phyloP scores from a whole-genome alignment of 2,329 filamentous ascomycete genomes.

The Coniochaeta sp. region DNA sequence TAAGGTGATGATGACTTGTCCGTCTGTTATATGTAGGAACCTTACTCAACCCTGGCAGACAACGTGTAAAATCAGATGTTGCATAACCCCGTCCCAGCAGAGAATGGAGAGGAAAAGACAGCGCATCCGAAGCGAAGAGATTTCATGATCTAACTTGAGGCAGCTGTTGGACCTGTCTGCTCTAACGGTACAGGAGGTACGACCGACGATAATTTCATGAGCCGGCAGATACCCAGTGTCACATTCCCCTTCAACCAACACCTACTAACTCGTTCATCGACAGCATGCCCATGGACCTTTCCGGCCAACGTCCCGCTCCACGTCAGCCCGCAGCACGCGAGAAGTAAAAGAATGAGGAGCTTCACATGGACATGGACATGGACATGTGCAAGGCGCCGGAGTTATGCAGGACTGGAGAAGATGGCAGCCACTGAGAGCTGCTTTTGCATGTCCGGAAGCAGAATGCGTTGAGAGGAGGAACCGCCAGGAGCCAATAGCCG shows the following conservation, averaged over 20 bases:
- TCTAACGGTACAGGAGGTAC: not conserved
- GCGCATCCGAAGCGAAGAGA: not conserved
- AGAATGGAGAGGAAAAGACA: not conserved
- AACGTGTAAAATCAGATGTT: not conserved
- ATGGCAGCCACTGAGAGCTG: not conserved
- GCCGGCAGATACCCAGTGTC: not conserved
- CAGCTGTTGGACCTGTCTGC: not conserved
- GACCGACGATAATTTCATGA: not conserved
- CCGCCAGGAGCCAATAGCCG: not conserved
- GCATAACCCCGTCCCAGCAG: not conserved
- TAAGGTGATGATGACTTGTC: not conserved
- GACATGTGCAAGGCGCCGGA: not conserved
- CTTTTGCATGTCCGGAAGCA: not conserved
- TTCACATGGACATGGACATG: not conserved
- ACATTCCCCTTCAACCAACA: not conserved
- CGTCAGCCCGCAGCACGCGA: not conserved
- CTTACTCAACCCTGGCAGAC: too few relatives aligned
- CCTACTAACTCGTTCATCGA: not conserved
- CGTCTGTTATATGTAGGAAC: too few relatives aligned
- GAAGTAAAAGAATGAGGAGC: not conserved
- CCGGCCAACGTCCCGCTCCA: not conserved
- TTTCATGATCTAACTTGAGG: not conserved
- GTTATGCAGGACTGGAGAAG: not conserved
- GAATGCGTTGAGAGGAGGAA: not conserved
- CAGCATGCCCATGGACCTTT: not conserved